Evolutionary conservation across 495 filamentous ascomycete genomes (phyloP), one percentile per base, ranked within the genome.

Genomic region (Parachaetomium inaequale): DNA sequence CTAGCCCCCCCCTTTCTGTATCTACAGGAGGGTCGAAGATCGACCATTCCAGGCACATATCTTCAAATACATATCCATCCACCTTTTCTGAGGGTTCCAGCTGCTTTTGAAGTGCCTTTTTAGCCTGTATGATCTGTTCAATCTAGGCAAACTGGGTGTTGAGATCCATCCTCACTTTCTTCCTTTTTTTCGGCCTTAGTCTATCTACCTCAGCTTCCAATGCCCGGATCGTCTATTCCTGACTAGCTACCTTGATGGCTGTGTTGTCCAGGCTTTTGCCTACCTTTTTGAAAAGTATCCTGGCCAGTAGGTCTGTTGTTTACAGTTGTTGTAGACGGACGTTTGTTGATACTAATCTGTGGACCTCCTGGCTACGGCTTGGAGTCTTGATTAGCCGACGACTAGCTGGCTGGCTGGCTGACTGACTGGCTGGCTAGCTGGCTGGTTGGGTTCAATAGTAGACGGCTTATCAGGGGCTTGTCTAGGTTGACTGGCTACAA

Each of bases 351-450:
- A 46, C 5, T 25, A 46, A 17, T 25, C 21, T 46, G 5, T 46
- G 43, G 78, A 45, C 70, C 78, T 31, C 17, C 72, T 21, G 14
- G 6, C 36, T 34, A 25, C 29, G 4, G 42, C 0, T 7, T 40
- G 12, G 38, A 40, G 38, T 40, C 38, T 40, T 40, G 12, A 60
- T 2, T 0, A n/a, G n/a, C n/a, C n/a, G n/a, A n/a, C n/a, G 88
- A 89, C 65, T 90, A 11, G 32, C 32, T 34, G 32, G 32, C 11
- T 34, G 32, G 32, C n/a, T n/a, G n/a, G n/a, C n/a, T n/a, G n/a
- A n/a, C n/a, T n/a, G n/a, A n/a, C n/a, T n/a, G n/a, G n/a, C n/a
- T n/a, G n/a, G n/a, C n/a, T n/a, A n/a, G n/a, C n/a, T n/a, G n/a
- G n/a, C n/a, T n/a, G n/a, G n/a, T 11, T 34, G n/a, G n/a, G n/a